Evolutionary conservation across 2,329 filamentous ascomycete genomes (phyloP).

Genomic region (Pseudopithomyces chartarum): DNA sequence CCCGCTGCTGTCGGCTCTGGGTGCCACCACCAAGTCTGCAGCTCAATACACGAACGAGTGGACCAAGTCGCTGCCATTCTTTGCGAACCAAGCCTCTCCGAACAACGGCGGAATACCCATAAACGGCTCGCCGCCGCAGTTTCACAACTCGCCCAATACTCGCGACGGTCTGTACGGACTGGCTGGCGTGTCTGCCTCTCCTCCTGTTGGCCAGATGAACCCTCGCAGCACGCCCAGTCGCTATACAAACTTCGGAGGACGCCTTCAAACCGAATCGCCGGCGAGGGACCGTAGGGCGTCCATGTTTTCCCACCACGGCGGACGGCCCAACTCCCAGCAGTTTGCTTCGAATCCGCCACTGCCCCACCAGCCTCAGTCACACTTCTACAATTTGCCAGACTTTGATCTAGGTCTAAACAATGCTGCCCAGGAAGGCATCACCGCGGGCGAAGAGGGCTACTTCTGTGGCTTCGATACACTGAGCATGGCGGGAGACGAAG

Average conservation of each 20-base stretch:
- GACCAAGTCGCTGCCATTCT: constrained; percentile 51
- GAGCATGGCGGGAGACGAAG: constrained; percentile 51
- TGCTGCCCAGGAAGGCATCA: constrained; percentile 55
- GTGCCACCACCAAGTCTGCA: constrained; percentile 43
- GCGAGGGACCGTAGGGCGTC: constrained; percentile 54
- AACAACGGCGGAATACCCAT: constrained; percentile 49
- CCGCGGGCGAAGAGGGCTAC: constrained; percentile 71
- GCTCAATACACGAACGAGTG: constrained; percentile 52
- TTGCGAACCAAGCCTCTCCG: constrained; percentile 48
- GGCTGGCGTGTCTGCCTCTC: constrained; percentile 46
- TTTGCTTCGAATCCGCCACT: constrained; percentile 65
- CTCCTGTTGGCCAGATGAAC: constrained; percentile 33
- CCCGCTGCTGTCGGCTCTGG: constrained; percentile 45
- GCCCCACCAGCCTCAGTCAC: constrained; percentile 75
- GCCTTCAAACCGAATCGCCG: constrained; percentile 34
- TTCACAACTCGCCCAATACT: constrained; percentile 40
- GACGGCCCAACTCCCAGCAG: constrained; percentile 49
- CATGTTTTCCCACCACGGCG: constrained; percentile 56
- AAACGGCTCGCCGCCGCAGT: constrained; percentile 51
- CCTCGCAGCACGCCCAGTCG: constrained; percentile 55
- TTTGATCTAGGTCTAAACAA: constrained; percentile 65
- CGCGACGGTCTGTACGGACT: constrained; percentile 42
- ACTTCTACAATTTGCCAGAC: constrained; percentile 77
- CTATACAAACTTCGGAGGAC: constrained; percentile 49
- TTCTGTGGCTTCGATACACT: constrained; percentile 83